These are phyloP conservation scores for Caryopteris hybrid DNA, from an alignment of 305 asterid species.

Conservation along the genomic window DNA sequence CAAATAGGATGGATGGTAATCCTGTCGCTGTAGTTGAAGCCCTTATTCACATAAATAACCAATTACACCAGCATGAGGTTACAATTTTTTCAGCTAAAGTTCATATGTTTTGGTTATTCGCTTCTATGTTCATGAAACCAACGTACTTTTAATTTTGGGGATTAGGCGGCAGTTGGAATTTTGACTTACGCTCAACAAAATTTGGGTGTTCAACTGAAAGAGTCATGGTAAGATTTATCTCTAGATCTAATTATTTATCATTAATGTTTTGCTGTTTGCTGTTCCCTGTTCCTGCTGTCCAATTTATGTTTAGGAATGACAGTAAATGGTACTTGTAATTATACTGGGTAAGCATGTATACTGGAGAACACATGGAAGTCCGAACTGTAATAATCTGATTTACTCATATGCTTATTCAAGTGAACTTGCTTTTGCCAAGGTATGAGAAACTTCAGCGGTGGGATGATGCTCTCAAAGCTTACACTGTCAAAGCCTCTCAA, in stretches of 20 bases:
- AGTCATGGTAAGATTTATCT: conserved; percentile 72
- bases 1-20: conserved; percentile 85
- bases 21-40: conserved; percentile 98
- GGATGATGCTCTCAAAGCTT: conserved; percentile 99
- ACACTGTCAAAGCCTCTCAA: conserved; percentile 89
- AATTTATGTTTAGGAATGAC: not conserved
- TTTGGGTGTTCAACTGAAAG: conserved; percentile 93
- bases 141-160: conserved; percentile 16
- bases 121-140: conserved; percentile 12
- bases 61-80: conserved; percentile 98
- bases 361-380: not conserved
- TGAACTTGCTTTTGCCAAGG: conserved; percentile 44
- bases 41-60: conserved; percentile 95
- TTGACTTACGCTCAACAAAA: conserved; percentile 92
- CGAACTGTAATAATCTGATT: not conserved
- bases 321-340: not conserved
- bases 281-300: not conserved
- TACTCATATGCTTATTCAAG: conserved; percentile 19
- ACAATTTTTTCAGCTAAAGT: conserved; percentile 13
- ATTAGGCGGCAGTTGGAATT: conserved; percentile 97
- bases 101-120: conserved; percentile 6
- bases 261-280: conserved; percentile 6
- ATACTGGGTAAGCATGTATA: conserved; percentile 1
- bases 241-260: not conserved
- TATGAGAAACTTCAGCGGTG: conserved; percentile 98